phyloP scores from a whole-genome alignment of 495 filamentous ascomycete genomes.

The Tuber melanosporum region DNA sequence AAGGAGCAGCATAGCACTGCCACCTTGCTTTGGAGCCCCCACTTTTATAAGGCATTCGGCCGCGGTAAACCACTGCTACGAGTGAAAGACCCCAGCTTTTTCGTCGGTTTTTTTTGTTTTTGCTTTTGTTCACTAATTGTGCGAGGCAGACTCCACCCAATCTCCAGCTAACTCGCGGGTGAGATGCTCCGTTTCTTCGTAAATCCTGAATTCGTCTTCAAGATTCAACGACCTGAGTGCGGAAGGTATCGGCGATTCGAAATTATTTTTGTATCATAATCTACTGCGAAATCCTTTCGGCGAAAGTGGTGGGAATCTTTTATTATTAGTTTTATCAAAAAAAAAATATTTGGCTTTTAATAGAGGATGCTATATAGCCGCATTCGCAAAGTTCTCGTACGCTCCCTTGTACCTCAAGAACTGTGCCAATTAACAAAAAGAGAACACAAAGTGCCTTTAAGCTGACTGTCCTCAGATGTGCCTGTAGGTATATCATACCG shows the following conservation, averaged over 20 bases:
- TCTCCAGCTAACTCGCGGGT: neutral
- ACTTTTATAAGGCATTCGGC: neutral
- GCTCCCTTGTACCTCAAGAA: too few species aligned
- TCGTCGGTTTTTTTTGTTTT: neutral
- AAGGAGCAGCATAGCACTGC: neutral
- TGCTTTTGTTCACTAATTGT: neutral
- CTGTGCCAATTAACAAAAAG: too few species aligned
- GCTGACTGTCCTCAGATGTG: too few species aligned
- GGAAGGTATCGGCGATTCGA: neutral
- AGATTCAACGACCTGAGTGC: neutral
- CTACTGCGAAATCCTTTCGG: too few species aligned
- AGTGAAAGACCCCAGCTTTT: neutral
- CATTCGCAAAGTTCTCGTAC: too few species aligned
- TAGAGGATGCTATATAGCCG: too few species aligned
- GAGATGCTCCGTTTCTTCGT: neutral
- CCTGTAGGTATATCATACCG: too few species aligned
- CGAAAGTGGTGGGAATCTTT: too few species aligned
- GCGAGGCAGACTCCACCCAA: neutral
- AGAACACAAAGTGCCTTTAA: too few species aligned
- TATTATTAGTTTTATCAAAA: too few species aligned
- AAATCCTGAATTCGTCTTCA: neutral
- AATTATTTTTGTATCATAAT: too few species aligned
- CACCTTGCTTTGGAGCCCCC: neutral
- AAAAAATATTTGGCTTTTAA: too few species aligned
- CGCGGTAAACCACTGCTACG: fast-evolving